Evolutionary conservation across 306 rosid species (phyloP), one percentile per base, ranked within the genome.

Genomic region (Hylodesmum podocarpum): DNA sequence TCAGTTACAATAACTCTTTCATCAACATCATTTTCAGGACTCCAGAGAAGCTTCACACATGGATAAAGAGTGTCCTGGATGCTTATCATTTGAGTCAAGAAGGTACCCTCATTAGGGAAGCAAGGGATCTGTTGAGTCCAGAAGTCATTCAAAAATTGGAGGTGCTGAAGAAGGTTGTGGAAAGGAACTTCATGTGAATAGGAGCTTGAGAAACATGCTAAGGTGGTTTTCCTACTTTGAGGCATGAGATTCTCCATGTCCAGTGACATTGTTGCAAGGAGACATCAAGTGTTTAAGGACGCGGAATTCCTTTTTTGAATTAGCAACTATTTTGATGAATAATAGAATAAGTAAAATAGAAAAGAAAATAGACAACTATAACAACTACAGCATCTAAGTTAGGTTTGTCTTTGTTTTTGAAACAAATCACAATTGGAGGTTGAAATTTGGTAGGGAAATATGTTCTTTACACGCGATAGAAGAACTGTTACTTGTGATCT

Each of bases 91-190:
- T 84, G 68, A 95, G 99, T 81, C 21, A 79, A 66, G 92, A 92
- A 87, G 94, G 97, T 72, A 90, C 94, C 27, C 91, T 89, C 65
- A 74, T 92, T n/a, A 85, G 88, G 78, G 96, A 90, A 82, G 99
- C 99, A 19, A 88, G 93, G 80, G 97, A 95, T 87, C 77, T 95
- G 73, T 67, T 95, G 97, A 90, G 80, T 75, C 97, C 99, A 19
- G 82, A 82, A 84, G 84, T 92, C 71, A 78, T 95, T 59, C 78
- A 80, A 75, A 92, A 95, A 81, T 74, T 92, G 51, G 96, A 89
- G 92, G 89, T 80, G 49, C 80, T 95, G 76, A 87, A 80, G 81
- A 85, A 73, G 79, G 59, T 89, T 34, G 72, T 95, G 15, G 92
- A 92, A 78, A 81, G 58, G 46, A 90, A 95, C 44, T 95, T 92